Base-by-base conservation (phyloP, 805 yeast genomes). In the Yamadazyma takamatsuzukensis region DNA sequence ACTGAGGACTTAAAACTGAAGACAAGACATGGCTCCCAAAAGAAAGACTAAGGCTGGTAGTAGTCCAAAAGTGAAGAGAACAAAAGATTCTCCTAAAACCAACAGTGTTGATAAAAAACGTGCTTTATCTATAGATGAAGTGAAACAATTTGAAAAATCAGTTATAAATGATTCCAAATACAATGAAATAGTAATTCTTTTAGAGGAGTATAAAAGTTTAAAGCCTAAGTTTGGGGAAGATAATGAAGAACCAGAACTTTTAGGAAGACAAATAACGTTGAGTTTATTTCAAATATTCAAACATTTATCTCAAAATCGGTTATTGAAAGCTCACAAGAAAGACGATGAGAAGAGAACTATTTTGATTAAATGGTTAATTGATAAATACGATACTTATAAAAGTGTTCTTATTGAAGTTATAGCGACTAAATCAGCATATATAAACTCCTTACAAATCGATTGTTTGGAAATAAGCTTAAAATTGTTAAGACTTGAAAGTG, bases 361-460 rank as follows among this genome's bases (percentile, higher is more conserved):
- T 6, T 70, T 80, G n/a, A 70, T 70, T 21, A 65, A 69, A 43
- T 84, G 95, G 90, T 54, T 85, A 23, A 64, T 65, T 34, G 69
- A 72, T 30, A 69, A 72, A 34, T 83, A 83, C 57, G 70, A 70
- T 23, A 56, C 61, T 15, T 83, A 64, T 59, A 77, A 80, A 46
- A 45, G 45, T 3, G 50, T 57, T 19, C 39, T 83, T 15, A 49
- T 72, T 16, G 51, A 54, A 11, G 53, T 74, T 30, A 55, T 81
- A 3, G 43, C 53, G n/a, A 43, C 57, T 2, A 47, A 60, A 2
- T 52, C 65, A 13, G 67, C 71, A 21, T 67, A 65, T 24, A 74
- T 79, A 6, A 53, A 70, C 25, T 53, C 75, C 38, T 48, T 84
- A 54, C 72, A 75, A 61, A 41, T 70, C 51, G 79, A 74, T 41